Base-by-base conservation (phyloP, 768 basidiomycete species). In the Russula sp. region DNA sequence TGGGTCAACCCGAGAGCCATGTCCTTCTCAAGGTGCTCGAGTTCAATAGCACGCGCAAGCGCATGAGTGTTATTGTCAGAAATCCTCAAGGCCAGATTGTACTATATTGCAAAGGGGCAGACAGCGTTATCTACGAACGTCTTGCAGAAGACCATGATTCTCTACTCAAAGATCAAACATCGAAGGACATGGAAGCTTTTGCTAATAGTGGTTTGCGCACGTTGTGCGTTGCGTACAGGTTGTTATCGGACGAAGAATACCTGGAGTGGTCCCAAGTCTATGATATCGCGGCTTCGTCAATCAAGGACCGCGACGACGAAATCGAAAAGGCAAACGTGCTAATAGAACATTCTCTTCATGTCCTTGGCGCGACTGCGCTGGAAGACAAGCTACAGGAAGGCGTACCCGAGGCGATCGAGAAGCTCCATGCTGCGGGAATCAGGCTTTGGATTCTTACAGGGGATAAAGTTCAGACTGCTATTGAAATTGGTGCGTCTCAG, bases 391-490 rank as follows among this genome's bases (percentile, higher is more conserved):
- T 98, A 63, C 96, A 99, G 70, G 93, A 90, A 70, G 96, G 96
- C 11, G 96, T 99, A 0, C 96, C 96, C 0, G 95, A 97, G 60
- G 89, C 96, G 2, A 98, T 99, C 66, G 93, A 93, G 67, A 87
- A 81, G 58, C 78, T 99, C 18, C 93, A 97, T 69, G 78, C 82
- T 34, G 96, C 96, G 2, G 96, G 96, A 13, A 97, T 99, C 77
- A 99, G 98, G 75, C 73, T 99, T 2, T 99, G 96, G 96, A 96
- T 98, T 72, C 75, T 98, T 52, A 98, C 96, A 39, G 94, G 95
- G 32, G 96, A 99, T 75, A 99, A 99, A 74, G 79, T 98, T 1
- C 95, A 98, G 73, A 99, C 96, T 0, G 96, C 96, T 14, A 98
- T 99, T 70, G 96, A 98, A 72, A 98, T 99, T 65, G 96, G 81